A percentile compares a stretch with the other conserved stretches of the same genome.
Evolutionary conservation across 257 asterid species (phyloP).

Genomic region (Petunia axillaris): DNA sequence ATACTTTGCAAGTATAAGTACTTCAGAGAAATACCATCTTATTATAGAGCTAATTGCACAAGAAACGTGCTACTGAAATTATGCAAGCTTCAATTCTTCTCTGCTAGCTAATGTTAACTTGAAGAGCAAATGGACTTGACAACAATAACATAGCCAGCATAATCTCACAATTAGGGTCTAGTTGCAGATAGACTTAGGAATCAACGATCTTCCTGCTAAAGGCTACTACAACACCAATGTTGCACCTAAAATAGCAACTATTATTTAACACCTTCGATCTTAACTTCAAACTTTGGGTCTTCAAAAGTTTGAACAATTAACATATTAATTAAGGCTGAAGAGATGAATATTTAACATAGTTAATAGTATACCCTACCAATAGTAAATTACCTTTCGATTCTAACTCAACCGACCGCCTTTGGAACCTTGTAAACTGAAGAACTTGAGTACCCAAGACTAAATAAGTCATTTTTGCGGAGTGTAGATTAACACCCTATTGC

Average conservation of each 20-base stretch:
- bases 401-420: constrained; percentile 29
- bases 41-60: background rate
- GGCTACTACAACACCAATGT: no score
- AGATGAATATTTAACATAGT: background rate
- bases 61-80: no score
- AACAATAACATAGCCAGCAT: no score
- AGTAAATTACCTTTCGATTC: constrained; percentile 34
- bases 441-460: constrained; percentile 43
- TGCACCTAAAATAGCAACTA: no score
- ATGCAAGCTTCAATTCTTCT: no score
- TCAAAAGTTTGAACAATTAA: background rate
- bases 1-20: background rate
- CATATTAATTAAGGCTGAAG: background rate
- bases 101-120: no score
- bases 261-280: no score
- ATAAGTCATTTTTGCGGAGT: constrained; percentile 32
- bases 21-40: no score
- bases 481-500: constrained; percentile 43
- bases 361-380: background rate
- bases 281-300: constrained; percentile 28
- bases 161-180: no score
- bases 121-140: no score
- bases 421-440: constrained; percentile 42
- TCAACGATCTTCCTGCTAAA: no score
- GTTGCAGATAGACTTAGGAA: no score